These are phyloP conservation scores for Endotrypanum monterogeii DNA, from an alignment of 208 protist genomes.

Conservation along the genomic window DNA sequence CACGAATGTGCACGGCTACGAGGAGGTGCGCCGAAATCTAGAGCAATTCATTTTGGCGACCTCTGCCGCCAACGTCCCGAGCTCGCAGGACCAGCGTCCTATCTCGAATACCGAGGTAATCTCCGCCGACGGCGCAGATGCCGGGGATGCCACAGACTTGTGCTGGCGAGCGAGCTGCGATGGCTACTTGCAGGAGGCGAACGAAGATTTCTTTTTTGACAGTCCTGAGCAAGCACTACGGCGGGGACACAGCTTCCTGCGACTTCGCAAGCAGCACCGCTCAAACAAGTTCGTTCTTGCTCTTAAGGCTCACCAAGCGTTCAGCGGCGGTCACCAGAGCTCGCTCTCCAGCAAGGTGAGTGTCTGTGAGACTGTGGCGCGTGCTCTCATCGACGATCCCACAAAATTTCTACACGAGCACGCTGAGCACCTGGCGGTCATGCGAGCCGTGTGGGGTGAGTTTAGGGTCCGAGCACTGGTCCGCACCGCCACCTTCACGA, in stretches of 20 bases:
- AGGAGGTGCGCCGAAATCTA: slow-evolving; percentile 57
- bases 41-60: slow-evolving; percentile 17
- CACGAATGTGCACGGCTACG: slow-evolving; percentile 51
- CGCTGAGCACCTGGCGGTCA: slow-evolving; percentile 46
- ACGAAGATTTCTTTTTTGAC: slow-evolving; percentile 85
- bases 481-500: slow-evolving; percentile 56
- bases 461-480: slow-evolving; percentile 50
- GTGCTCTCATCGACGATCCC: slow-evolving; percentile 46
- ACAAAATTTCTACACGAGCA: slow-evolving; percentile 53
- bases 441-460: slow-evolving; percentile 50
- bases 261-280: slow-evolving; percentile 49
- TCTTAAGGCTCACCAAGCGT: slow-evolving; percentile 60
- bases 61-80: neutral
- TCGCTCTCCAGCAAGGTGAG: slow-evolving; percentile 37
- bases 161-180: slow-evolving; percentile 20
- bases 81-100: slow-evolving; percentile 21
- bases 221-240: slow-evolving; percentile 37
- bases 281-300: slow-evolving; percentile 42
- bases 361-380: slow-evolving; percentile 56
- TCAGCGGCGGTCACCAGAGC: slow-evolving; percentile 43
- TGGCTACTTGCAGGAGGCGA: slow-evolving; percentile 43
- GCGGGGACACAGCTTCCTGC: slow-evolving; percentile 41
- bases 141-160: slow-evolving; percentile 11
- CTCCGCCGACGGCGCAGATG: slow-evolving; percentile 6
- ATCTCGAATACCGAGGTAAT: slow-evolving; percentile 28